Percentiles rank a stretch among this genome's conserved stretches.
Evolutionary conservation across 2,329 filamentous ascomycete genomes (phyloP).

Genomic region (Botryotinia calthae): DNA sequence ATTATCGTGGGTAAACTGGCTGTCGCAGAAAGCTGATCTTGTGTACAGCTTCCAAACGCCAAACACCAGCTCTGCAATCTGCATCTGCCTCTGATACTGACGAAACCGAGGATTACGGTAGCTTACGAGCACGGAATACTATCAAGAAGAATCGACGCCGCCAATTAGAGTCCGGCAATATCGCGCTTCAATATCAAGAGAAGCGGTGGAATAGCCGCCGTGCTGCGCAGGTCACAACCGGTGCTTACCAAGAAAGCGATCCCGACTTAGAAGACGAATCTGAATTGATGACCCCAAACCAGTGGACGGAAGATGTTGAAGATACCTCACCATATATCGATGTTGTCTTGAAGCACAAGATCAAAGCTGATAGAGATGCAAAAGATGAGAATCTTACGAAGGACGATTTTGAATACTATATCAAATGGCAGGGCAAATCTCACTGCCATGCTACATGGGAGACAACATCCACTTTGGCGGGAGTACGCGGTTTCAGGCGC

Average conservation of each 20-base stretch:
- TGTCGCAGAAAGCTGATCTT: constrained; percentile 29
- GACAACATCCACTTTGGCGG: constrained; percentile 67
- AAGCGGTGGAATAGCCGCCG: constrained; percentile 89
- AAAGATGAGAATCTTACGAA: constrained; percentile 54
- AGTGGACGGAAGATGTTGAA: constrained; percentile 68
- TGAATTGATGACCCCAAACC: constrained; percentile 62
- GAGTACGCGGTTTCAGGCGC: constrained; percentile 81
- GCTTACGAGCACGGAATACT: constrained; percentile 64
- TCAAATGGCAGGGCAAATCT: constrained; percentile 97
- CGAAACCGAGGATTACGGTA: constrained; percentile 71
- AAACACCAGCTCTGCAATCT: constrained; percentile 54
- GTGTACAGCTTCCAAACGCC: constrained; percentile 56
- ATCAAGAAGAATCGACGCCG: constrained; percentile 78
- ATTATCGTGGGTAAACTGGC: constrained; percentile 21
- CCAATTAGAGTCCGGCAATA: constrained; percentile 63
- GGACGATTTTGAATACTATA: constrained; percentile 84
- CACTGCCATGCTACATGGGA: constrained; percentile 98
- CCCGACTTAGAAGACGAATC: constrained; percentile 63
- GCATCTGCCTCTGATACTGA: constrained; percentile 68
- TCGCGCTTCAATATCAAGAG: constrained; percentile 67
- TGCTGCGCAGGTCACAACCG: constrained; percentile 67
- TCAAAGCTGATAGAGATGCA: constrained; percentile 65
- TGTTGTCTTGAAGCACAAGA: constrained; percentile 80
- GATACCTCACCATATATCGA: constrained; percentile 86
- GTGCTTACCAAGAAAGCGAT: constrained; percentile 65